These are phyloP conservation scores for Trichoderma atrobrunneum DNA, from an alignment of 2,329 filamentous ascomycete genomes.

Conservation along the genomic window DNA sequence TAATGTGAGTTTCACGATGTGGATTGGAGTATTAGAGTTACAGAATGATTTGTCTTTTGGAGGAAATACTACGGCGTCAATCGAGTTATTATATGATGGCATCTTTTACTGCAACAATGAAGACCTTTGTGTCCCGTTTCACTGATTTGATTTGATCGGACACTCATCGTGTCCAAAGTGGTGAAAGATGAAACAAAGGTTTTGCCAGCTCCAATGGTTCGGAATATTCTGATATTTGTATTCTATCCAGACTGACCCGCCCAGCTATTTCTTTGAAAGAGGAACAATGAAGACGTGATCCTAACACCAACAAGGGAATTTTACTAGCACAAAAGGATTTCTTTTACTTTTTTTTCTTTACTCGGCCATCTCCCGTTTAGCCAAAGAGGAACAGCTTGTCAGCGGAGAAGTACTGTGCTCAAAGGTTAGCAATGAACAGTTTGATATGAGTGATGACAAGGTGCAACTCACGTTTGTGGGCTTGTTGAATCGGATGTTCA, in stretches of 20 bases:
- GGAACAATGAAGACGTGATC: background rate
- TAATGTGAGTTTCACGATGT: background rate
- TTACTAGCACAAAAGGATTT: background rate
- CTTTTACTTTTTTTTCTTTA: background rate
- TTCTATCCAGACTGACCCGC: slow-evolving; percentile 4
- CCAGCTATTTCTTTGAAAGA: background rate
- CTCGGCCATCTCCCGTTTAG: slow-evolving; percentile 33
- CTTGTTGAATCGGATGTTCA: slow-evolving; percentile 72
- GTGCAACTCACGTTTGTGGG: slow-evolving; percentile 60
- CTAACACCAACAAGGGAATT: background rate
- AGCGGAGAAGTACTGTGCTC: slow-evolving; percentile 51
- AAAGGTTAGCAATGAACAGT: background rate
- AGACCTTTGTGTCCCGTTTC: background rate
- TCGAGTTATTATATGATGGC: background rate
- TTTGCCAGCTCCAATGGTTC: background rate
- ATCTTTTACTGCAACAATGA: slow-evolving; percentile 1
- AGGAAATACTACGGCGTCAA: background rate
- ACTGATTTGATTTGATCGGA: background rate
- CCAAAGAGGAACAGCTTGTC: slow-evolving; percentile 58
- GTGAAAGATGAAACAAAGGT: background rate
- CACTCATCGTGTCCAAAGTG: background rate
- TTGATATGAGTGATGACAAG: background rate
- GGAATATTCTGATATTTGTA: background rate
- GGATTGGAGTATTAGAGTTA: background rate
- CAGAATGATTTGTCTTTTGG: background rate